Conservation (phyloP, 2,329 filamentous ascomycete genomes). For the Hypocrella siamensis region DNA sequence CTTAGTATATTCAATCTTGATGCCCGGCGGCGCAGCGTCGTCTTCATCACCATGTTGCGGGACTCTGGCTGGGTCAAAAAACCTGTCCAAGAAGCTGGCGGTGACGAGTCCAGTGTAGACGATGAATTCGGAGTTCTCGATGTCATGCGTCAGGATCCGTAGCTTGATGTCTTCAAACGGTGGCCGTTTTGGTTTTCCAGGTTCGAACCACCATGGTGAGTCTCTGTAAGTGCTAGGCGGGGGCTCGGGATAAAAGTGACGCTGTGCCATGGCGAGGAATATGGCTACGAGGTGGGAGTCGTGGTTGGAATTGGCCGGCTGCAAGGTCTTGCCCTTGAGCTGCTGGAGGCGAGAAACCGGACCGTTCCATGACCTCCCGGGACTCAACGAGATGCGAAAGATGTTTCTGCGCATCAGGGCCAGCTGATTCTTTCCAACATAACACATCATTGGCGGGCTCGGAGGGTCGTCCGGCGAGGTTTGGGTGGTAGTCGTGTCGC, state of each 20-base stretch:
- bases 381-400: slow-evolving; percentile 27
- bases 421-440: slow-evolving; percentile 31
- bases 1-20: slow-evolving; percentile 30
- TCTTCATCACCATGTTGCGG: slow-evolving; percentile 12
- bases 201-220: slow-evolving; percentile 10
- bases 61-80: slow-evolving; percentile 29
- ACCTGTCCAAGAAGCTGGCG: slow-evolving; percentile 30
- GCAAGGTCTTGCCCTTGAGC: slow-evolving; percentile 28
- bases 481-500: slow-evolving; percentile 6
- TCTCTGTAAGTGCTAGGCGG: slow-evolving; percentile 8
- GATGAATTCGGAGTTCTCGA: slow-evolving; percentile 30
- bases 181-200: slow-evolving; percentile 10
- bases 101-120: slow-evolving; percentile 36
- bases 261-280: slow-evolving; percentile 41
- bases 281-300: slow-evolving; percentile 36
- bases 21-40: slow-evolving; percentile 12
- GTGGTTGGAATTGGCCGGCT: slow-evolving; percentile 31
- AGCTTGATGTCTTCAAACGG: slow-evolving; percentile 32
- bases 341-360: slow-evolving; percentile 32
- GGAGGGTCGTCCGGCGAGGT: slow-evolving; percentile 9
- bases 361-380: slow-evolving; percentile 23
- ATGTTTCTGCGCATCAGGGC: slow-evolving; percentile 28
- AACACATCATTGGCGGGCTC: slow-evolving; percentile 23
- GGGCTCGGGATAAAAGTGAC: slow-evolving; percentile 28
- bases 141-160: slow-evolving; percentile 34